Base-by-base conservation (phyloP, 2,329 filamentous ascomycete genomes). In the Bipolaris oryzae region DNA sequence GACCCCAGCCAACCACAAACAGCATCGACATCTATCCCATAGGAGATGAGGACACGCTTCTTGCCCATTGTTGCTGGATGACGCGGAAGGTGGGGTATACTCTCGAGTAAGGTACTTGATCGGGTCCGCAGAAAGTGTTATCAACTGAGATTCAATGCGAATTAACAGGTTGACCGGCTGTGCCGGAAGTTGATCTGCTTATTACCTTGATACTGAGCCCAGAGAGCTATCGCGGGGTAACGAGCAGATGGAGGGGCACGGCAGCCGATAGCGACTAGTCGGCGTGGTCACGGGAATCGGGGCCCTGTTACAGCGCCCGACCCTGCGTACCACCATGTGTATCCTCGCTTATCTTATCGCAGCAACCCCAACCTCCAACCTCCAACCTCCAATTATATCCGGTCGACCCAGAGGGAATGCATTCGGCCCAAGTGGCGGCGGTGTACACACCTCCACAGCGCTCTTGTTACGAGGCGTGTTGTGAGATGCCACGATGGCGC, bases 1-100 rank as follows among this genome's bases (percentile, higher is more conserved):
- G 85, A 89, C 0, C 89, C 89, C 1, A 91, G 78, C 89, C 89
- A 92, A 11, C 89, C 88, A 1, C 88, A 84, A 1, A 71, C 69
- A 16, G 70, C 89, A 64, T 92, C 89, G 25, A 92, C 87, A 62
- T 92, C 89, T n/a, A 91, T 86, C 9, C 88, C 87, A 62, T 90
- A 90, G 53, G 83, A 77, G 50, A 82, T 79, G 35, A 85, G 79
- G 51, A 85, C 80, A 49, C 82, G 77, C 64, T 84, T 84, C 71
- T 80, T 79, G 47, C 69, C 76, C 77, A 80, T 80, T 46, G 16
- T 52, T 7, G n/a, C 42, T 47, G 34, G 34, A 20, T 47, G 13
- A 10, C 28, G 20, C 16, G 42, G 1, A 18, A 31, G 21, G 38
- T 33, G 37, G 13, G 21, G 28, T 35, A 20, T 34, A 18, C 47